Evolutionary conservation across 176 grass and related monocot genomes (phyloP).

Genomic region (Aegilops longissima): DNA sequence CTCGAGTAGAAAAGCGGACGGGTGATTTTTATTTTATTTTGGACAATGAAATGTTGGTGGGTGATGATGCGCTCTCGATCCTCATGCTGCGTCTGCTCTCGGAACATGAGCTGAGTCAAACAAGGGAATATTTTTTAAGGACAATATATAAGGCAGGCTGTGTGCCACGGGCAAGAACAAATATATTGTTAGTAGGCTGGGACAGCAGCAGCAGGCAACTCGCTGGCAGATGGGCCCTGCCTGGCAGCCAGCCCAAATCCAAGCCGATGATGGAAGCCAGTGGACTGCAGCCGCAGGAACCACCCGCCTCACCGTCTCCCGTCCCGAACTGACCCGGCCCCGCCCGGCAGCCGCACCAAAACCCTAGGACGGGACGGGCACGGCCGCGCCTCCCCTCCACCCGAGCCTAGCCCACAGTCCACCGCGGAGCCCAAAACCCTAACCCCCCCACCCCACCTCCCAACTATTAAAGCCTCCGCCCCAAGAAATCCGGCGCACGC

Average conservation of each 20-base stretch:
- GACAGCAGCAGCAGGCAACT: no score
- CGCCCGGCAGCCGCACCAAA: background rate
- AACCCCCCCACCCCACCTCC: background rate
- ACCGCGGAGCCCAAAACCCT: conserved; percentile 44
- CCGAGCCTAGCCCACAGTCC: background rate
- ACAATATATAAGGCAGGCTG: no score
- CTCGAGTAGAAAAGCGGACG: no score
- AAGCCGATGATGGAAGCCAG: background rate
- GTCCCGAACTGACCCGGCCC: background rate
- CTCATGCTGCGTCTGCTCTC: no score
- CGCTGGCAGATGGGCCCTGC: no score
- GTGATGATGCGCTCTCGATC: no score
- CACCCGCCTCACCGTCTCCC: background rate
- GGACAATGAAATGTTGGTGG: no score
- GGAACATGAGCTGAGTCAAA: no score
- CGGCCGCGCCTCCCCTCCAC: background rate
- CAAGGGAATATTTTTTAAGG: no score
- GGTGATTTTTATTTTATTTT: no score
- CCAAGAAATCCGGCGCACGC: background rate
- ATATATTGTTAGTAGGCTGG: no score
- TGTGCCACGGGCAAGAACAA: no score
- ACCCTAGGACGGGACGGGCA: conserved; percentile 31
- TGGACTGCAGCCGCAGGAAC: background rate
- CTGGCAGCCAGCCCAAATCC: background rate
- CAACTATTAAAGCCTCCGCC: conserved; percentile 40